Percentiles rank a stretch among this genome's conserved stretches.
Conservation (phyloP, 1,139 yeast genomes). For the Magnusiomyces clavatus region DNA sequence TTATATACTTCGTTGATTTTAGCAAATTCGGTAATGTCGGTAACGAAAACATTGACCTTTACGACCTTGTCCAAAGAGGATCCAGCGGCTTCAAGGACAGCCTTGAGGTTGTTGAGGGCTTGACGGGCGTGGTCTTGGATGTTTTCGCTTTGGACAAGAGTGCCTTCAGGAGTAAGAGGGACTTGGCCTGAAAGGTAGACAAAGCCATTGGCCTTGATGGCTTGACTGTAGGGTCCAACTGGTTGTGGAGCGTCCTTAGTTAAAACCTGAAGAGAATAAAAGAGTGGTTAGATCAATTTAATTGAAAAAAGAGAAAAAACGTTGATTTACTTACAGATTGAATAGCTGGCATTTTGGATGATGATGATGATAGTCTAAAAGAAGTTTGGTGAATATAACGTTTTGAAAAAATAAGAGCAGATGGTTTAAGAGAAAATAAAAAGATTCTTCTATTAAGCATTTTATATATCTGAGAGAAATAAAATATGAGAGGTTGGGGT, state of each 20-base stretch:
- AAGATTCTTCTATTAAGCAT: background rate
- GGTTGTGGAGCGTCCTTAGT: conserved; percentile 87
- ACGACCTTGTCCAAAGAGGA: conserved; percentile 75
- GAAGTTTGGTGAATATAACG: background rate
- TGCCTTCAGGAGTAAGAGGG: conserved; percentile 71
- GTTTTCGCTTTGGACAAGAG: conserved; percentile 58
- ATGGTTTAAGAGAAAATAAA: background rate
- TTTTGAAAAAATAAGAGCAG: background rate
- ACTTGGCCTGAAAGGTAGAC: conserved; percentile 93
- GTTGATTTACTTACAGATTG: conserved; percentile 8
- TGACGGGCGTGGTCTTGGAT: conserved; percentile 82
- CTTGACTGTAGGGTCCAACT: conserved; percentile 92
- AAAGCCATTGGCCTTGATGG: conserved; percentile 73
- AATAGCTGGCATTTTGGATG: conserved; percentile 11
- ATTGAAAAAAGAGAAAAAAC: background rate
- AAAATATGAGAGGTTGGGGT: background rate
- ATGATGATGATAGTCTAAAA: background rate
- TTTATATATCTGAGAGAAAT: background rate
- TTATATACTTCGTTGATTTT: conserved; percentile 78
- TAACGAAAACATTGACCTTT: conserved; percentile 79
- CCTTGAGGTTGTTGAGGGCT: conserved; percentile 66
- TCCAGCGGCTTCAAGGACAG: conserved; percentile 72
- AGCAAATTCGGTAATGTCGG: conserved; percentile 78
- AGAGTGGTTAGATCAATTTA: background rate
- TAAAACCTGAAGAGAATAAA: conserved; percentile 19